Base-by-base conservation (phyloP, 345 rosid species). In the Linum usitatissimum region DNA sequence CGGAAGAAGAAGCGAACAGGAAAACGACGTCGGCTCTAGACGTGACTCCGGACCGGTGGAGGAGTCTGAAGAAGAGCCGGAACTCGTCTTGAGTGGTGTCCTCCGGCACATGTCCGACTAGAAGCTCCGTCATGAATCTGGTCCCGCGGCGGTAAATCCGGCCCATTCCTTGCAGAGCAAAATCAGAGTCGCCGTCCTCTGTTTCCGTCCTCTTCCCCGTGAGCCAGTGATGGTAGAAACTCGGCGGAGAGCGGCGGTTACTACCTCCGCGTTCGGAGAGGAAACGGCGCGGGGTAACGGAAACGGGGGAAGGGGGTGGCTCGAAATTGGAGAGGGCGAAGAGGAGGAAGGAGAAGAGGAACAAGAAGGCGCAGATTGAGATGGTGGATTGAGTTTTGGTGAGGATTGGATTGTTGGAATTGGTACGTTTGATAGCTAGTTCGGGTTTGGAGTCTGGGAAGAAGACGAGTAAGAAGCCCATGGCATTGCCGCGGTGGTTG, bases 301-400 rank as follows among this genome's bases (percentile, higher is more conserved):
- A 68, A 9, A 3, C 6, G 62, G 60, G 45, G 7, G 67, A 57
- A 61, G 62, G 53, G 54, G 81, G 18, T 62, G 90, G 90, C 19
- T 91, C 98, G 70, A 91, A 86, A 39, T 97, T 87, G 59, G 99
- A 87, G 78, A 92, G 88, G 53, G 95, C 78, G 72, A 92, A 92
- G 73, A 89, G 78, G 49, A 89, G 86, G 63, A 92, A 86, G 10
- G 94, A 81, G 45, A 89, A 54, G 68, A 83, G 75, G 57, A 93
- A 73, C 6, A 89, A 72, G 64, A 93, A 80, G 63, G 76, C 78
- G 13, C 97, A 93, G 63, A 89, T 78, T 6, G 97, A 87, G 66
- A 93, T 79, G 3, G 96, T 93, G 63, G 86, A 89, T 68, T 84
- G 95, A 48, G 97, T 90, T 73, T 80, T 89, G 28, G 78, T 63